Conservation (phyloP, 2,329 filamentous ascomycete species). For the Coleophoma eucalyptorum region DNA sequence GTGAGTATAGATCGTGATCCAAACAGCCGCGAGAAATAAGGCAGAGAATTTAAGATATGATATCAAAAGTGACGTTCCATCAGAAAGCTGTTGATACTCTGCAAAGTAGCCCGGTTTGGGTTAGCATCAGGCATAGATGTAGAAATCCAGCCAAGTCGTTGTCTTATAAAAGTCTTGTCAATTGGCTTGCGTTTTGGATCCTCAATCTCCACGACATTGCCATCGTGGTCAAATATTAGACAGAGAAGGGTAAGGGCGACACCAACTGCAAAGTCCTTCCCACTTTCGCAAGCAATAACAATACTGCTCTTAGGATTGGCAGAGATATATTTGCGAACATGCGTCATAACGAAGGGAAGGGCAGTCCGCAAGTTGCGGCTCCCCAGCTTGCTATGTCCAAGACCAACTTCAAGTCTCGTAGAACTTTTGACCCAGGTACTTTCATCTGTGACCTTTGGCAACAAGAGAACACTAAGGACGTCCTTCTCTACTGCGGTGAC, state of each 20-base stretch:
- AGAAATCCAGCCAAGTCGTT: conserved; percentile 78
- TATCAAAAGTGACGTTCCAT: conserved; percentile 44
- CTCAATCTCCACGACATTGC: conserved; percentile 30
- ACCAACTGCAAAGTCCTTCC: conserved; percentile 77
- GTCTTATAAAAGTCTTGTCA: conserved; percentile 74
- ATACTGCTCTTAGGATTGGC: conserved; percentile 21
- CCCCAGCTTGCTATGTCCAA: conserved; percentile 71
- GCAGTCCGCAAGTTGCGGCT: conserved; percentile 77
- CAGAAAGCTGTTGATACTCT: conserved; percentile 87
- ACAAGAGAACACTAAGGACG: conserved; percentile 33
- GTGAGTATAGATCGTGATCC: no score
- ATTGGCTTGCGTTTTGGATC: conserved; percentile 31
- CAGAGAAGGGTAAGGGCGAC: conserved; percentile 74
- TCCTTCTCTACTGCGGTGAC: conserved; percentile 1
- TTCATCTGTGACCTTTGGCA: conserved; percentile 37
- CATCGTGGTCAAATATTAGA: conserved; percentile 64
- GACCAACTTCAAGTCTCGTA: conserved; percentile 49
- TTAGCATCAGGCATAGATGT: conserved; percentile 75
- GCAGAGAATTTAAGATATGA: no score
- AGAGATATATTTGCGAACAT: conserved; percentile 3
- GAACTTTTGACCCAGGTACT: conserved; percentile 35
- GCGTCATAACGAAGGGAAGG: conserved; percentile 42
- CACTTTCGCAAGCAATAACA: conserved; percentile 69
- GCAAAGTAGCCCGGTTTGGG: conserved; percentile 78
- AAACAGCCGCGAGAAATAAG: no score